A percentile compares a stretch with the other conserved stretches of the same genome.
These are phyloP conservation scores for Paecilomyces niveus DNA, from an alignment of 2,329 filamentous ascomycete genomes.

Conservation along the genomic window DNA sequence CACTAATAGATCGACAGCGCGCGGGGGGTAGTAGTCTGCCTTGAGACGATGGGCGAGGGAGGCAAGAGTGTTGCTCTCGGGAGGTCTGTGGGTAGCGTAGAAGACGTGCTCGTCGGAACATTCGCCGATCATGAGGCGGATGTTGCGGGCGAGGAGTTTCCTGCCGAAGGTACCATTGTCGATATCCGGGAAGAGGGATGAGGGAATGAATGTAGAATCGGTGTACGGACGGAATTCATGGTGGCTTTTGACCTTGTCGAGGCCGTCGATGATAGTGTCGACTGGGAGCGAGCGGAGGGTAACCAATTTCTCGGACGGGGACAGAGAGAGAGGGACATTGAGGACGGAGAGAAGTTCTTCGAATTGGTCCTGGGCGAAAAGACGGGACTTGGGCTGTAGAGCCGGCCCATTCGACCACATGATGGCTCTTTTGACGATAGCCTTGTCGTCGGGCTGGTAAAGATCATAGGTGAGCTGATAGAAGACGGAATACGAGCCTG, in stretches of 20 bases:
- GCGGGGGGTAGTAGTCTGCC: conserved; percentile 44
- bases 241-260: conserved; percentile 38
- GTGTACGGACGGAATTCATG: conserved; percentile 47
- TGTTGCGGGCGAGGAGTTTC: conserved; percentile 36
- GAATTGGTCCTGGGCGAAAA: conserved; percentile 46
- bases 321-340: conserved; percentile 34
- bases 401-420: conserved; percentile 51
- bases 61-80: conserved; percentile 31
- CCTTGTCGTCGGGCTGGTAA: conserved; percentile 37
- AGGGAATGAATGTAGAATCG: conserved; percentile 42
- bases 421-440: conserved; percentile 44
- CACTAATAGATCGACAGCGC: conserved; percentile 38
- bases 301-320: conserved; percentile 38
- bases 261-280: conserved; percentile 36
- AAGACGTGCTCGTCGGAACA: conserved; percentile 47
- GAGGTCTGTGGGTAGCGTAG: conserved; percentile 46
- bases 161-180: conserved; percentile 43
- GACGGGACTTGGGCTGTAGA: conserved; percentile 44
- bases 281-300: conserved; percentile 36
- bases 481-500: conserved; percentile 48
- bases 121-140: conserved; percentile 49
- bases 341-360: conserved; percentile 42
- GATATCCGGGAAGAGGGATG: conserved; percentile 39
- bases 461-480: conserved; percentile 53
- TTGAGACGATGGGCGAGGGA: conserved; percentile 41